These are phyloP conservation scores for Metschnikowia continentalis DNA, from an alignment of 805 yeast genomes.

Conservation along the genomic window DNA sequence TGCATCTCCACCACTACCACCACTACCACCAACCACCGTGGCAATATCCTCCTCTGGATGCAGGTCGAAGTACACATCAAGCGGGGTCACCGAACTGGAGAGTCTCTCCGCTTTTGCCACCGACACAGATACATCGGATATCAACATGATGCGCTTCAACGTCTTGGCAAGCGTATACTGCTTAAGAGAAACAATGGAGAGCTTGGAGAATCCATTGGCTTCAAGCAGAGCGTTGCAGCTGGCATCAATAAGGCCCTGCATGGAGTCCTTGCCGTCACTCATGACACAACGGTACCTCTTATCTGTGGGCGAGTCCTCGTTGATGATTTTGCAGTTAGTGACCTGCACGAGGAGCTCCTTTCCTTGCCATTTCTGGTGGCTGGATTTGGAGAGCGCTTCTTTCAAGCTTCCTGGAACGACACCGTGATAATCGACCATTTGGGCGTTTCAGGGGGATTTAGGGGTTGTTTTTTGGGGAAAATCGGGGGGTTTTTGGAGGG, in stretches of 20 bases:
- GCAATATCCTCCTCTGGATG: constrained; percentile 54
- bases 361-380: constrained; percentile 20
- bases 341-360: constrained; percentile 34
- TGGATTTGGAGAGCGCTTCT: constrained; percentile 21
- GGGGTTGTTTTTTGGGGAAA: no score
- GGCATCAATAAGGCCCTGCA: constrained; percentile 38
- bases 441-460: no score
- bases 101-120: constrained; percentile 34
- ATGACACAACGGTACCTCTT: constrained; percentile 33
- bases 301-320: constrained; percentile 19
- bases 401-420: constrained; percentile 24
- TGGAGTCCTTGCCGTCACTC: constrained; percentile 35
- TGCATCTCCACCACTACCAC: constrained; percentile 14
- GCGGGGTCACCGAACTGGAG: constrained; percentile 32
- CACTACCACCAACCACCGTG: constrained; percentile 16
- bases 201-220: constrained; percentile 42
- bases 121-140: constrained; percentile 44
- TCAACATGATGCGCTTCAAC: constrained; percentile 45
- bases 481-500: neutral
- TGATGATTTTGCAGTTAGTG: constrained; percentile 30
- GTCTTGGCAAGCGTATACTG: constrained; percentile 44
- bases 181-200: constrained; percentile 38
- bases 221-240: constrained; percentile 40
- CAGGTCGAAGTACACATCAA: constrained; percentile 55
- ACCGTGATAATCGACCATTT: constrained; percentile 19